These are phyloP conservation scores for Dactylellina leptospora DNA, from an alignment of 2,329 filamentous ascomycete genomes.

Conservation along the genomic window DNA sequence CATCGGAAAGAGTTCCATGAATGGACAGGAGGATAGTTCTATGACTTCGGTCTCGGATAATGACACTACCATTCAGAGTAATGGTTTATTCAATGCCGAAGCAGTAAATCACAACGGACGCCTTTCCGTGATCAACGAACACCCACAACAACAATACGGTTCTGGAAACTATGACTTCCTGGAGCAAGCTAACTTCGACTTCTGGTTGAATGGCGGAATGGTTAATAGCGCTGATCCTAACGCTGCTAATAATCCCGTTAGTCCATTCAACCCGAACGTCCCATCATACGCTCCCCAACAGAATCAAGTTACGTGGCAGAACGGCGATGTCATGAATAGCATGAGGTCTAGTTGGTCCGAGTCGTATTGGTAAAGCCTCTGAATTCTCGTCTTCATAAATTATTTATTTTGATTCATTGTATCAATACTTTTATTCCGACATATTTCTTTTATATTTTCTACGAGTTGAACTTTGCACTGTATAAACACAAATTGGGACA, in stretches of 20 bases:
- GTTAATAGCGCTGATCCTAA: slow-evolving; percentile 47
- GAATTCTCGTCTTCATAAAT: not conserved
- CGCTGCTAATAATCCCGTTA: slow-evolving; percentile 35
- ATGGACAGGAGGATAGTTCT: slow-evolving; percentile 27
- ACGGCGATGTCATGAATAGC: slow-evolving; percentile 44
- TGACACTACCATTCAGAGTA: slow-evolving; percentile 35
- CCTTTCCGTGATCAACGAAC: slow-evolving; percentile 33
- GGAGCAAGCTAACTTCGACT: slow-evolving; percentile 50
- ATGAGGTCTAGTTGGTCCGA: slow-evolving; percentile 48
- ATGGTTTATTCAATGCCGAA: slow-evolving; percentile 33
- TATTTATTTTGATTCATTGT: slow-evolving; percentile 14
- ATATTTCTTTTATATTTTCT: not conserved
- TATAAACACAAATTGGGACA: slow-evolving; percentile 36
- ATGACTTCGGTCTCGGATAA: slow-evolving; percentile 41
- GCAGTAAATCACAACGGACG: slow-evolving; percentile 19
- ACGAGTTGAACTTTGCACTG: slow-evolving; percentile 1
- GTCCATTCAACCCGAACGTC: slow-evolving; percentile 41
- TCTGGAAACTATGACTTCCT: slow-evolving; percentile 48
- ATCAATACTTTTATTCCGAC: slow-evolving; percentile 21
- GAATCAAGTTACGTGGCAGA: slow-evolving; percentile 46
- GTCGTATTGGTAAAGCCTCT: slow-evolving; percentile 35
- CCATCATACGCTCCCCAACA: slow-evolving; percentile 32
- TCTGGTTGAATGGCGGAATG: slow-evolving; percentile 50
- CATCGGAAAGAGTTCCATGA: slow-evolving; percentile 4
- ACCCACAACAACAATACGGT: slow-evolving; percentile 34